phyloP scores from a whole-genome alignment of 2,329 filamentous ascomycete species.

The Dothideomycetidae sp. region DNA sequence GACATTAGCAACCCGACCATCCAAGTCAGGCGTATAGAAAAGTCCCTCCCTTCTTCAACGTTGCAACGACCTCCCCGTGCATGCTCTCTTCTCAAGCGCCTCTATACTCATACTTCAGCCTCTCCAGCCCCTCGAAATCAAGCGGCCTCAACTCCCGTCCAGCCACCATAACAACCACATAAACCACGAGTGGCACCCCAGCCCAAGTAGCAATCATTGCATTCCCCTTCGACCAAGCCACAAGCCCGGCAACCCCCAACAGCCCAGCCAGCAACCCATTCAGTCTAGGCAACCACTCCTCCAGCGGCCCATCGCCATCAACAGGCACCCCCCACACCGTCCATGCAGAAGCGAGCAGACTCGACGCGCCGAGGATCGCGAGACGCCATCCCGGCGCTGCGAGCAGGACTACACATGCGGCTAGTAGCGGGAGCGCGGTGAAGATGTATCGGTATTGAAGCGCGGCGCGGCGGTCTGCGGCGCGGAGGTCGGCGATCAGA shows the following conservation, averaged over 20 bases:
- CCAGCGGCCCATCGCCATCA: conserved; percentile 34
- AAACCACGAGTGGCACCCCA: conserved; percentile 36
- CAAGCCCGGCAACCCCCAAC: conserved; percentile 34
- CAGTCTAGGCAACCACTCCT: conserved; percentile 44
- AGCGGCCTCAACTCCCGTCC: conserved; percentile 54
- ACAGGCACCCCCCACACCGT: conserved; percentile 41
- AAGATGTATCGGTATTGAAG: conserved; percentile 32
- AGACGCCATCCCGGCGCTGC: conserved; percentile 28
- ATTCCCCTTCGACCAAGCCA: conserved; percentile 22
- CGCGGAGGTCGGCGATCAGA: conserved; percentile 42
- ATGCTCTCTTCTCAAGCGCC: conserved; percentile 46
- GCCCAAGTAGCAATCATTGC: conserved; percentile 20
- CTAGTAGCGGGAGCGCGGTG: conserved; percentile 44
- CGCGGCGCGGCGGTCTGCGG: conserved; percentile 35
- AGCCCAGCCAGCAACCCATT: conserved; percentile 45
- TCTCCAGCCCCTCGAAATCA: conserved; percentile 51
- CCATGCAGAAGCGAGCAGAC: conserved; percentile 48
- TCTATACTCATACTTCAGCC: conserved; percentile 52
- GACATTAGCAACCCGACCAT: too few species aligned
- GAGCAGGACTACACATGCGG: conserved; percentile 43
- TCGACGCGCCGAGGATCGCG: conserved; percentile 43
- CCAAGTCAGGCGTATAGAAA: neutral
- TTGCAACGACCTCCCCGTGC: too few species aligned
- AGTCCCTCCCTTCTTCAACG: too few species aligned
- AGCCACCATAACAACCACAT: conserved; percentile 44